These are phyloP conservation scores for Schizothecium vesticola DNA, from an alignment of 495 filamentous ascomycete species.

Conservation along the genomic window DNA sequence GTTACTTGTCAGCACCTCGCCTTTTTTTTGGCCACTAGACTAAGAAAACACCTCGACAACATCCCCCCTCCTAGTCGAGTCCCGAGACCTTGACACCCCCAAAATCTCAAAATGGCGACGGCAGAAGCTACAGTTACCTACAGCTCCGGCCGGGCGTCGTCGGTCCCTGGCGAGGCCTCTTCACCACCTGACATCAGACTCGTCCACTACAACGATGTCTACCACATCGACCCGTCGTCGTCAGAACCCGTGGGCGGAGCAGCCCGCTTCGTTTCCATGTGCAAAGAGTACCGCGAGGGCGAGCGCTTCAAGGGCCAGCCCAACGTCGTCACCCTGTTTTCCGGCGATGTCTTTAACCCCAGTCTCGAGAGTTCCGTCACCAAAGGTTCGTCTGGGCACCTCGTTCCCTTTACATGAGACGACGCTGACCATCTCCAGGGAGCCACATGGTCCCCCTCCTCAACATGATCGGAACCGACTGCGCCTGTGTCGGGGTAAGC, in stretches of 20 bases:
- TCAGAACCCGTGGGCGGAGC: constrained; percentile 76
- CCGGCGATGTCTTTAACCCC: constrained; percentile 88
- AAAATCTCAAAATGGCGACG: constrained; percentile 1
- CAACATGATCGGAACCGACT: constrained; percentile 68
- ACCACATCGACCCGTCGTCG: constrained; percentile 72
- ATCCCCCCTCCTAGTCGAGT: neutral
- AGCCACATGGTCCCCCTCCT: constrained; percentile 85
- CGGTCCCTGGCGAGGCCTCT: neutral
- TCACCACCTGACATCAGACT: constrained; percentile 67
- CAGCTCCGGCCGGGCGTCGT: constrained; percentile 39
- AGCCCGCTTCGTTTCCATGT: constrained; percentile 71
- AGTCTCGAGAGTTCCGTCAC: constrained; percentile 80
- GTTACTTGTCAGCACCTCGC: neutral
- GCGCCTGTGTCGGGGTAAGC: constrained; percentile 73
- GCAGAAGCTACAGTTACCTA: constrained; percentile 40
- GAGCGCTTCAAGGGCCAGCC: constrained; percentile 55
- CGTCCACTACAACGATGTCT: constrained; percentile 88
- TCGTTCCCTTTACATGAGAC: neutral
- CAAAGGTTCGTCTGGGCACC: constrained; percentile 50
- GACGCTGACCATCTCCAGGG: constrained; percentile 30
- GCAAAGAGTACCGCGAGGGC: constrained; percentile 63
- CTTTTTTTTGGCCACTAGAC: neutral
- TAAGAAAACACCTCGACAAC: neutral
- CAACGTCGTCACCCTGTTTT: constrained; percentile 73
- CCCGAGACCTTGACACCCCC: neutral